Evolutionary conservation across 129 eudicot genomes (phyloP).

Genomic region (Sambucus nigra): DNA sequence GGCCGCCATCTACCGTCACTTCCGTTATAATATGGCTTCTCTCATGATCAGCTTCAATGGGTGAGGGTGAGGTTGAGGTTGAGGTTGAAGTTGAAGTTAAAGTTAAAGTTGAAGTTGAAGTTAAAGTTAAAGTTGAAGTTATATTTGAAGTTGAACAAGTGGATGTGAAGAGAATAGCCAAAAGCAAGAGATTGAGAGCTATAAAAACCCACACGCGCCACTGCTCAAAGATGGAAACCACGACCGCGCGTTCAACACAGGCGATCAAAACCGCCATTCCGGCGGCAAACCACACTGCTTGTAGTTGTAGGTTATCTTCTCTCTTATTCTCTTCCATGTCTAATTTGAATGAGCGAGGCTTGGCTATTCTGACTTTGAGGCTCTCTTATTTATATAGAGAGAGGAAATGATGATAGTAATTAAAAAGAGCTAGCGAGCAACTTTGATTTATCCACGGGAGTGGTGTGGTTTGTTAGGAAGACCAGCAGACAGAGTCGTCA

Average conservation of each 20-base stretch:
- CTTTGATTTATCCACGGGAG: too few species aligned
- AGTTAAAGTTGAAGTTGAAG: constrained; percentile 5
- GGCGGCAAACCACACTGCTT: constrained; percentile 70
- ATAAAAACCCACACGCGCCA: constrained; percentile 64
- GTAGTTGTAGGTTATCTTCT: constrained; percentile 32
- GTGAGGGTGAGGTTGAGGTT: constrained; percentile 1
- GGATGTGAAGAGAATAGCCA: constrained; percentile 78
- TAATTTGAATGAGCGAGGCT: background rate
- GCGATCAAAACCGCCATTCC: constrained; percentile 55
- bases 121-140: constrained; percentile 4
- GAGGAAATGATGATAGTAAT: too few species aligned
- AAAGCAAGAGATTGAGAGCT: constrained; percentile 55
- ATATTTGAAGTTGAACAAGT: too few species aligned
- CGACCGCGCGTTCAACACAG: constrained; percentile 57
- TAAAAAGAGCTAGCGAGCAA: too few species aligned
- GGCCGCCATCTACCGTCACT: background rate
- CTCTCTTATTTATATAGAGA: background rate
- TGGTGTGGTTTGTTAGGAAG: too few species aligned
- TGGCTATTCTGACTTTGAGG: too few species aligned
- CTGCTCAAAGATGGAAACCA: constrained; percentile 49
- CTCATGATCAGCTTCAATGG: constrained; percentile 16
- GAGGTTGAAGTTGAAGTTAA: constrained; percentile 7
- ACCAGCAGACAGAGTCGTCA: too few species aligned
- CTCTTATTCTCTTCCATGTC: constrained; percentile 27
- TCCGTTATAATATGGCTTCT: background rate